Evolutionary conservation across 768 basidiomycete genomes (phyloP), one percentile per base, ranked within the genome.

Genomic region (Phylloporus rhodoxanthus): DNA sequence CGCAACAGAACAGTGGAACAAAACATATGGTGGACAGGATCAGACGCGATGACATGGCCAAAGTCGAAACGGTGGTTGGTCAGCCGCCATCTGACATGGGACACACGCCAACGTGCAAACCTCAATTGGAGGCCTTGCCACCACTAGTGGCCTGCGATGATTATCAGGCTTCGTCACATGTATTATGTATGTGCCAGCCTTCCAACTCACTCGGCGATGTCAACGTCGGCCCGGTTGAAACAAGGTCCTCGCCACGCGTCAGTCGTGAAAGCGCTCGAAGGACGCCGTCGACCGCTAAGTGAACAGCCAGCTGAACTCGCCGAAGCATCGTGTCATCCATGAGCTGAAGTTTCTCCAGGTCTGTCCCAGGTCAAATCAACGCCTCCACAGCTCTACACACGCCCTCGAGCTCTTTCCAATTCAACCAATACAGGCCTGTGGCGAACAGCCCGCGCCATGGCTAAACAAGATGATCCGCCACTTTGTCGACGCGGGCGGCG

Each of bases 401-500:
- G 33, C 52, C 63, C 65, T 61, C 48, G 23, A 67, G 59, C 45
- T 68, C 58, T 4, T 23, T 39, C 57, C 68, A 72, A 36, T 69
- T 53, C 19, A 66, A 54, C 58, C 65, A 63, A 25, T 40, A n/a
- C n/a, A n/a, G n/a, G n/a, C n/a, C n/a, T n/a, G 61, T 4, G 66
- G 61, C 8, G 70, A 70, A 45, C 72, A 74, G 14, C 72, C 72
- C 7, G 71, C 66, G 11, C 75, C 75, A 51, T 78, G 75, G 17
- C 71, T 72, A 62, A 75, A 78, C 51, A 77, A 56, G 53, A 77
- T 59, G 8, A 77, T 60, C 0, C 72, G 71, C 66, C 67, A 72
- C 45, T 64, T 61, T 23, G 19, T 15, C 13, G 43, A 45, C 8
- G 25, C 36, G 17, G 62, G 57, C 0, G 62, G 62, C 11, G 8